These are phyloP conservation scores for Suillus americanus DNA, from an alignment of 768 basidiomycete species.

Conservation along the genomic window DNA sequence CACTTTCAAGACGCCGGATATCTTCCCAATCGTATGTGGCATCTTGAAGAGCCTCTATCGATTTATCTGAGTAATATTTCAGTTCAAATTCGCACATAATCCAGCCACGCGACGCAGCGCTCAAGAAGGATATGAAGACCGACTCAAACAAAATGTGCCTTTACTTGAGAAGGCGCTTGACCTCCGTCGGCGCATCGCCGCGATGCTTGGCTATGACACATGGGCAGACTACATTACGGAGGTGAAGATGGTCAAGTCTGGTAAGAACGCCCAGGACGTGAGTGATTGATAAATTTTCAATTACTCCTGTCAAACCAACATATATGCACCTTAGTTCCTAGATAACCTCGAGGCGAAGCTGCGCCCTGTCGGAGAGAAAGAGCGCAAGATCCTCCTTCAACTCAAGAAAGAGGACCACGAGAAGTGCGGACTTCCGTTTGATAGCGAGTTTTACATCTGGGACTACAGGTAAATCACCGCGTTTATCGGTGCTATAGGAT, in stretches of 20 bases:
- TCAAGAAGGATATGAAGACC: slow-evolving; percentile 64
- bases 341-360: slow-evolving; percentile 74
- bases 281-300: slow-evolving; percentile 12
- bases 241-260: slow-evolving; percentile 81
- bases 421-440: slow-evolving; percentile 57
- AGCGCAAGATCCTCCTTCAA: slow-evolving; percentile 62
- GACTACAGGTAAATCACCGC: slow-evolving; percentile 72
- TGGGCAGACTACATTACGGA: slow-evolving; percentile 89
- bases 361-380: slow-evolving; percentile 67
- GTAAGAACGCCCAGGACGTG: slow-evolving; percentile 58
- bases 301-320: background rate
- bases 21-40: slow-evolving; percentile 65
- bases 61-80: background rate
- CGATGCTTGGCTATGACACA: slow-evolving; percentile 67
- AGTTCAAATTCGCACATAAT: slow-evolving; percentile 81
- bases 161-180: slow-evolving; percentile 66
- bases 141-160: slow-evolving; percentile 68
- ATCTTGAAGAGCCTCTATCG: background rate
- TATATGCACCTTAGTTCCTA: slow-evolving; percentile 56
- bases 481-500: background rate
- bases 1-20: slow-evolving; percentile 82
- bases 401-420: slow-evolving; percentile 77
- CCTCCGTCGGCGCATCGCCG: slow-evolving; percentile 69
- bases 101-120: slow-evolving; percentile 68
- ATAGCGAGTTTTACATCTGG: slow-evolving; percentile 79